Evolutionary conservation across 805 yeast species (phyloP).

Genomic region (Wickerhamiella parazyma): DNA sequence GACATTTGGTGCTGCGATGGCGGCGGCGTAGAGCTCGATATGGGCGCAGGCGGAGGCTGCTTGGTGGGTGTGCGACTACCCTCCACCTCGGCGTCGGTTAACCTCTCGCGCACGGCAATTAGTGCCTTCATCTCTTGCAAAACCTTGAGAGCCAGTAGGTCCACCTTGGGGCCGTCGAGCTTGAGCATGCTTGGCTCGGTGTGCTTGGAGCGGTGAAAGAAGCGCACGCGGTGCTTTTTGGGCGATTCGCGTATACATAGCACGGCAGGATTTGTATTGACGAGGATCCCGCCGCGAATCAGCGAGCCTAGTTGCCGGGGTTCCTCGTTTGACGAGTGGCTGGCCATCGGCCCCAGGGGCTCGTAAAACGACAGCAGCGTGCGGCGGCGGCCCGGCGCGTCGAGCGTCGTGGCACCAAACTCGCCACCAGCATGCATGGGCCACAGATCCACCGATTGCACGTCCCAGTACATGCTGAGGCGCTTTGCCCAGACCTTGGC

Average conservation of each 20-base stretch:
- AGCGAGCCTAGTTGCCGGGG: conserved; percentile 15
- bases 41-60: neutral
- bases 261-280: conserved; percentile 18
- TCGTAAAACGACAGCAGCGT: conserved; percentile 16
- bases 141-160: conserved; percentile 23
- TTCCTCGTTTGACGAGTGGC: neutral
- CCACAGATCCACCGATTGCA: conserved; percentile 15
- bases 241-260: conserved; percentile 15
- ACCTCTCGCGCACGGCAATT: conserved; percentile 1
- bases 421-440: conserved; percentile 26
- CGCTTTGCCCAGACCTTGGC: conserved; percentile 37
- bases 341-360: conserved; percentile 7
- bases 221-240: conserved; percentile 6
- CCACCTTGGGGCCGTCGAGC: conserved; percentile 19
- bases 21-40: neutral
- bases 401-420: conserved; percentile 14
- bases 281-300: conserved; percentile 21
- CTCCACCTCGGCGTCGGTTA: neutral
- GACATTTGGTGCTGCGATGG: neutral
- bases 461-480: conserved; percentile 26
- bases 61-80: neutral
- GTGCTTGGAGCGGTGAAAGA: neutral
- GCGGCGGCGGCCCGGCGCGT: conserved; percentile 12
- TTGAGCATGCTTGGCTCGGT: conserved; percentile 13
- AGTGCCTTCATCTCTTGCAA: conserved; percentile 22